A percentile compares a stretch with the other conserved stretches of the same genome.
Evolutionary conservation across 768 basidiomycete species (phyloP).

Genomic region (Bullera alba): DNA sequence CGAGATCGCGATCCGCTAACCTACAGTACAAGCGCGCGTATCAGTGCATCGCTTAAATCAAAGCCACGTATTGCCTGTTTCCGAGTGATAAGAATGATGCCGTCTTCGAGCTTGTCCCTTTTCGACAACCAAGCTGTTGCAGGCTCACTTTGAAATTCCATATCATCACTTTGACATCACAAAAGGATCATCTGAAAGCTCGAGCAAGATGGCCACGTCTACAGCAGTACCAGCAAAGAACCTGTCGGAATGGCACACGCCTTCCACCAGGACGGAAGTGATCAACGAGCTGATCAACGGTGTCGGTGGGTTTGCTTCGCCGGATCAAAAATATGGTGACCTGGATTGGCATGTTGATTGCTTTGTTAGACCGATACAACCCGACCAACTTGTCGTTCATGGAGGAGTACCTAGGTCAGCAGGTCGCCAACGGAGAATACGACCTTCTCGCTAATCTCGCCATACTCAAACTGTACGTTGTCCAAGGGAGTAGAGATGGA

Average conservation of each 20-base stretch:
- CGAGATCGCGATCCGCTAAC: no score
- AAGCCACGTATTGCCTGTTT: no score
- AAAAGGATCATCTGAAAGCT: no score
- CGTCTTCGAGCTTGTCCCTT: no score
- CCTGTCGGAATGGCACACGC: slow-evolving; percentile 47
- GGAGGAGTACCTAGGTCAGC: slow-evolving; percentile 93
- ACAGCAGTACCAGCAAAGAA: slow-evolving; percentile 30
- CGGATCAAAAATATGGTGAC: not conserved
- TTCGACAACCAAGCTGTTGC: no score
- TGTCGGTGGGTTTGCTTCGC: slow-evolving; percentile 33
- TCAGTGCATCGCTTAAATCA: no score
- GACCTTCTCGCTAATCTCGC: slow-evolving; percentile 93
- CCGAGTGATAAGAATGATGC: no score
- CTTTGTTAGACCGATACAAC: slow-evolving; percentile 78
- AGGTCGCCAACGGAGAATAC: slow-evolving; percentile 83
- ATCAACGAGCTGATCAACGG: slow-evolving; percentile 66
- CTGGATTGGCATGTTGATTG: not conserved
- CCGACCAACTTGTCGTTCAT: slow-evolving; percentile 86
- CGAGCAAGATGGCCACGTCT: slow-evolving; percentile 1
- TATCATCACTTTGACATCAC: no score
- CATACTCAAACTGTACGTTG: slow-evolving; percentile 75
- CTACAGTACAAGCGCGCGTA: no score
- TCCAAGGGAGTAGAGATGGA: slow-evolving; percentile 11
- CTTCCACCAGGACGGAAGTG: slow-evolving; percentile 70
- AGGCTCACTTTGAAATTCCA: no score